These are phyloP conservation scores for Juncus effusus DNA, from an alignment of 176 grass and related monocot species.

Conservation along the genomic window DNA sequence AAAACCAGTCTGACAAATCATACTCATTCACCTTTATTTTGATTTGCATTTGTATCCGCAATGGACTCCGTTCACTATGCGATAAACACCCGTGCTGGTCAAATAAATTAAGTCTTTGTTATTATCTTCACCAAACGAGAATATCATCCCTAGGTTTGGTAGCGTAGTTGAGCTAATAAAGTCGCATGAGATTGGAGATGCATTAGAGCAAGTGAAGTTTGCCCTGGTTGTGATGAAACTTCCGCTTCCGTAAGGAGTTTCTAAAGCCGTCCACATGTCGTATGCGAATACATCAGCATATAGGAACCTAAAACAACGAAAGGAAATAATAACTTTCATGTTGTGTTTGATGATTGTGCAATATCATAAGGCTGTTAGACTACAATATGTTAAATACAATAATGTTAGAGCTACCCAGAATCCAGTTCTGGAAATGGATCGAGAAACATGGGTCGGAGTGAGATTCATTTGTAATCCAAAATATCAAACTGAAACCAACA, in stretches of 20 bases:
- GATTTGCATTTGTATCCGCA: conserved; percentile 8
- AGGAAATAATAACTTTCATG: no score
- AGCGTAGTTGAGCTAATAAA: conserved; percentile 11
- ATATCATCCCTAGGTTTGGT: neutral
- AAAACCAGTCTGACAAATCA: no score
- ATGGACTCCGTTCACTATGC: conserved; percentile 8
- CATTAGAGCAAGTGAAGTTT: conserved; percentile 12
- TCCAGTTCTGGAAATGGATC: no score
- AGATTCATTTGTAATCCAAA: no score
- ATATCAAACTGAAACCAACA: no score
- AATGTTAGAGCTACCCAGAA: no score
- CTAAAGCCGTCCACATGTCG: conserved; percentile 21
- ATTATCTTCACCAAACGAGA: conserved; percentile 8
- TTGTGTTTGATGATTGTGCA: no score
- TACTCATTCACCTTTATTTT: no score
- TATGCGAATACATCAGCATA: conserved; percentile 13
- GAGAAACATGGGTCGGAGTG: no score
- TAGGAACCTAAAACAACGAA: conserved; percentile 17
- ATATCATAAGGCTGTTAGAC: no score
- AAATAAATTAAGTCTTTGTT: conserved; percentile 11
- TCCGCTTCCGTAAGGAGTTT: conserved; percentile 16
- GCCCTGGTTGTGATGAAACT: conserved; percentile 1
- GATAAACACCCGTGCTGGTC: conserved; percentile 12
- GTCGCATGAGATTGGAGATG: conserved; percentile 8
- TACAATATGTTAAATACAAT: no score